Evolutionary conservation across 2,329 filamentous ascomycete species (phyloP), one percentile per base, ranked within the genome.

Genomic region (Kalmusia sp.): DNA sequence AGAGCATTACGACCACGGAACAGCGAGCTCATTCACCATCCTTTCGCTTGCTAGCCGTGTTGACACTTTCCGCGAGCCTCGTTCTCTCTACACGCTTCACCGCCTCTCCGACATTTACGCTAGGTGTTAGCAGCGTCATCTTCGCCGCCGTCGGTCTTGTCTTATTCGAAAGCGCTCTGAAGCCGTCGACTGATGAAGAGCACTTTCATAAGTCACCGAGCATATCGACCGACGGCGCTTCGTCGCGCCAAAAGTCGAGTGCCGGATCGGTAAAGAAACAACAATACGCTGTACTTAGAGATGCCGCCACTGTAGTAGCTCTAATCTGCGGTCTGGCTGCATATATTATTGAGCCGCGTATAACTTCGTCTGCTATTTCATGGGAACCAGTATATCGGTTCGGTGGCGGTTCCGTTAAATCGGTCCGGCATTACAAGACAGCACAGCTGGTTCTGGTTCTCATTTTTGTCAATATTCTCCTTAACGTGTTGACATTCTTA

Each of bases 51-150:
- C 57, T 80, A 30, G 49, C 58, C 7, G 62, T 74, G 11, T 41
- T 72, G 27, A 76, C 73, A 0, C 51, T 71, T 11, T 71, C 73
- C 25, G 76, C 74, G 1, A 57, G 71, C 21, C 63, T 69, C 6
- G 74, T 70, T 4, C 64, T 77, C n/a, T 69, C 64, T 15, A 58
- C 67, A 14, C 55, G 66, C 24, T 73, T 68, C 35, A 68, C 67
- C 22, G 67, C 72, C 2, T 68, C 70, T 6, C 57, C 74, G 1
- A 72, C 70, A 6, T 62, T 71, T 14, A 71, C 73, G 4, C 69
- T 80, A 6, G 77, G 77, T 4, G 54, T 79, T 14, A 77, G 76
- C 35, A 74, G 76, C 58, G 72, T 72, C 21, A 62, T 79, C 9
- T 73, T 78, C 41, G 65, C 69, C 15, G 76, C 71, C 3, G 57